Evolutionary conservation across 352 stramenopile genomes (phyloP), one percentile per base, ranked within the genome.

Genomic region (Phytophthora pisi): DNA sequence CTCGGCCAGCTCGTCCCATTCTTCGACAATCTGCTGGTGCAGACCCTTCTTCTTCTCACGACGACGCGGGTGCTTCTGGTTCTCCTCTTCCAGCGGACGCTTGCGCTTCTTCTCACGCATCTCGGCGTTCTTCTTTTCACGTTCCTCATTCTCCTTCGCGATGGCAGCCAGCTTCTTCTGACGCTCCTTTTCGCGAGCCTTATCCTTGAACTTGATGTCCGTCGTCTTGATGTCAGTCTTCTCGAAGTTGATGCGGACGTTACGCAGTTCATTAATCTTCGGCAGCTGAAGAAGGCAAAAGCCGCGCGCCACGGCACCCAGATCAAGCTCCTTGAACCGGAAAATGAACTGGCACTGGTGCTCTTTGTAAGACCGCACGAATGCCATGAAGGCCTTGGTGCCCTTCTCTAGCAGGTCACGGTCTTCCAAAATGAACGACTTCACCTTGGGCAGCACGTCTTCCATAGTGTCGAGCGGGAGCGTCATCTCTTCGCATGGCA

Each of bases 1-100:
- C 63, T 99, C 97, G 31, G 97, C 97, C 9, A 99, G 77, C 54
- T 99, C 97, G 59, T 99, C 98, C 98, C 98, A 99, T 75, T 99
- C 98, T 66, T 99, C 97, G 23, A 98, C 88, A 66, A 99, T 99
- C 66, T 97, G 91, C 72, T 98, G 90, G 64, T 99, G 93, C 49
- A 94, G 70, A 26, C 97, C 97, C 69, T 98, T 97, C 81, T 99
- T 99, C 78, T 99, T 99, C 64, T 94, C 88, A 70, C 88, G 86
- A 66, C 88, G 84, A 57, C 85, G 87, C 10, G 85, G 85, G 50
- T 92, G 77, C 55, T 94, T 95, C 1, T 85, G 74, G 31, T 76
- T 71, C 3, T 95, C 86, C 20, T 83, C 77, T 5, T 82, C 72
- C n/a, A 80, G 67, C 23, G 75, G 65, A 3, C 78, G 77, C 66